Base-by-base conservation (phyloP, 2,329 filamentous ascomycete genomes). In the Aspergillus aculeatus region DNA sequence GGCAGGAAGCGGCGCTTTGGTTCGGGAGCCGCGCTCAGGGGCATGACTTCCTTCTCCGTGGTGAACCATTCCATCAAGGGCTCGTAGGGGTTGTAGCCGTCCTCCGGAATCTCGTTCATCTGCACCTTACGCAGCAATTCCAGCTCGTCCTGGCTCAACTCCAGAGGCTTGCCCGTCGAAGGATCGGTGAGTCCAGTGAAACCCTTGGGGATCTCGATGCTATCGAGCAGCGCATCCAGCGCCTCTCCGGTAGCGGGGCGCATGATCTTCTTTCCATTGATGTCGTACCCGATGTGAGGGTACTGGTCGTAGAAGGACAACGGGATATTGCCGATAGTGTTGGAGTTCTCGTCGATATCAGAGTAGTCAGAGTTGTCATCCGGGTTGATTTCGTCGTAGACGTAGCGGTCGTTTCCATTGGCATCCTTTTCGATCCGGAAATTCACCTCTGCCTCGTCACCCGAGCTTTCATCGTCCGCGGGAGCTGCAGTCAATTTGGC, bases 261-360 rank as follows among this genome's bases (percentile, higher is more conserved):
- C 88, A 96, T 91, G 65, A 99, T 96, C 77, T 91, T 96, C 84
- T 96, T 97, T 76, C 95, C 95, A 76, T 99, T 96, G 80, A 99
- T 98, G 70, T 97, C 91, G 78, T 99, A 99, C 61, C 95, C 95
- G 73, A 99, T 97, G 75, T 99, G 95, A 54, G 95, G 95, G 74
- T 97, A 99, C 38, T 91, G 90, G 75, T 99, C 95, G 81, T 99
- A 99, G 78, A 96, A 98, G 3, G 90, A 89, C 53, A 98, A 81
- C 5, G 93, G 91, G 61, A 99, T 99, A 73, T 98, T 84, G 67
- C 95, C 96, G 69, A 99, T 97, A 0, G 95, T 98, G 78, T 99
- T 99, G 54, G 82, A 83, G 29, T 88, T 86, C 58, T 86, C 89
- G 62, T 89, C 86, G 3, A 88, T 89, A 74, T 97, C 94, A 3